A percentile compares a stretch with the other conserved stretches of the same genome.
These are phyloP conservation scores for Suillus fuscotomentosus DNA, from an alignment of 768 basidiomycete genomes.

Conservation along the genomic window DNA sequence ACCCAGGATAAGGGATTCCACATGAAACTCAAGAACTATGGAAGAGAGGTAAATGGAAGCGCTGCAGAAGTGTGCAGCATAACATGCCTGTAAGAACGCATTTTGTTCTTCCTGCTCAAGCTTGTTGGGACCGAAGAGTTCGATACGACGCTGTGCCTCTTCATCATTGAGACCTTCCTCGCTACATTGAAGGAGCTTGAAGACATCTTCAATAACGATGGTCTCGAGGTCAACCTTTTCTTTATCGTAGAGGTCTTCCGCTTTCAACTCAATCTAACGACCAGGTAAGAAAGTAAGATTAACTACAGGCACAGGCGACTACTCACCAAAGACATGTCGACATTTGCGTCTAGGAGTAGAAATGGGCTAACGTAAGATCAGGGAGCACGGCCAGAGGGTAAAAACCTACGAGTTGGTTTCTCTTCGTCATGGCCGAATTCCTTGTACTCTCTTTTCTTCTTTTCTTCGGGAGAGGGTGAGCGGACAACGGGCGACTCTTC, in stretches of 20 bases:
- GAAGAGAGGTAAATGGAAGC: background rate
- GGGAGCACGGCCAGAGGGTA: background rate
- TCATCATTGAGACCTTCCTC: conserved; percentile 73
- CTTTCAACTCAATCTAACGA: conserved; percentile 79
- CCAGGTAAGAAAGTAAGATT: background rate
- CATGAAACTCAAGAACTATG: conserved; percentile 92
- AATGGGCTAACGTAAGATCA: background rate
- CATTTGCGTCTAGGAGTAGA: conserved; percentile 64
- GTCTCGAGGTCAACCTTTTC: conserved; percentile 99
- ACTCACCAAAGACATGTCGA: conserved; percentile 78
- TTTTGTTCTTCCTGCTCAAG: conserved; percentile 91
- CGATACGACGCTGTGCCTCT: conserved; percentile 82
- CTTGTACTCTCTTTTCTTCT: conserved; percentile 84
- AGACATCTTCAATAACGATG: conserved; percentile 94
- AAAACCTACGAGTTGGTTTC: conserved; percentile 61
- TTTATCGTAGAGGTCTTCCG: conserved; percentile 95
- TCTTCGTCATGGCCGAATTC: conserved; percentile 76
- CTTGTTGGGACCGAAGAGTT: conserved; percentile 95
- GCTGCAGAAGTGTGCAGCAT: background rate
- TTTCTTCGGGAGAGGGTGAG: conserved; percentile 25
- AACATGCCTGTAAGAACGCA: conserved; percentile 75
- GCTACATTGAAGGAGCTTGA: conserved; percentile 90
- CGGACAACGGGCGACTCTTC: conserved; percentile 39
- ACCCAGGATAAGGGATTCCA: conserved; percentile 99
- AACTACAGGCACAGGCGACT: conserved; percentile 8